Evolutionary conservation across 139 green algal species (phyloP), one percentile per base, ranked within the genome.

Genomic region (Medakamo hakoo): DNA sequence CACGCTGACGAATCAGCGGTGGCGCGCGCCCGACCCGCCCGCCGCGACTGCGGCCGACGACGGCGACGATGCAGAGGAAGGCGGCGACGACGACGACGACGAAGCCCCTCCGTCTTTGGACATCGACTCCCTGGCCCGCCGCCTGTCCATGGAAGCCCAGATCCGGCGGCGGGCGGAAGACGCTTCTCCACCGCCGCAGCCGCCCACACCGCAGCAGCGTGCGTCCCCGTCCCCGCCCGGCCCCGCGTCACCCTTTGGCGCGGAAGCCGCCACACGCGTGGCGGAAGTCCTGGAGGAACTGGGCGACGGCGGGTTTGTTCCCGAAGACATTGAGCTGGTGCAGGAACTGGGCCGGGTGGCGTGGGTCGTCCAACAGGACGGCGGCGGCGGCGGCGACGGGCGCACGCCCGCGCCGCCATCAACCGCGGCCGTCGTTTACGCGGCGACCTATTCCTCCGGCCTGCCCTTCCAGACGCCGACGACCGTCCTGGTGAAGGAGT

Each of bases 401-500:
- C n/a, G n/a, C n/a, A n/a, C n/a, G n/a, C n/a, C n/a, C n/a, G n/a
- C n/a, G n/a, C n/a, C n/a, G n/a, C n/a, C n/a, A n/a, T n/a, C n/a
- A n/a, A 16, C 16, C 40, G 40, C 40, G 40, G 40, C 40, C 9
- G 40, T 52, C 40, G 40, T 16, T 16, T 52, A 52, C 16, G 40
- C 40, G 9, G 40, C 40, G 9, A 9, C 9, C 40, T 52, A 52
- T 16, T 21, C 40, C 9, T 16, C 40, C 16, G 40, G 9, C 40
- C 9, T 16, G 9, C 40, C 40, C 40, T 52, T 52, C 40, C 40
- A 52, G 16, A 21, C 40, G 9, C 40, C 40, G 9, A 52, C 40
- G 9, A 9, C 16, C 40, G 76, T 74, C 2, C 60, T 87, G 22
- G 56, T 84, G 18, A 87, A 88, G 73, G 80, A 86, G 68, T 92